Evolutionary conservation across 768 basidiomycete species (phyloP).

Genomic region (Lentinus brumalis): DNA sequence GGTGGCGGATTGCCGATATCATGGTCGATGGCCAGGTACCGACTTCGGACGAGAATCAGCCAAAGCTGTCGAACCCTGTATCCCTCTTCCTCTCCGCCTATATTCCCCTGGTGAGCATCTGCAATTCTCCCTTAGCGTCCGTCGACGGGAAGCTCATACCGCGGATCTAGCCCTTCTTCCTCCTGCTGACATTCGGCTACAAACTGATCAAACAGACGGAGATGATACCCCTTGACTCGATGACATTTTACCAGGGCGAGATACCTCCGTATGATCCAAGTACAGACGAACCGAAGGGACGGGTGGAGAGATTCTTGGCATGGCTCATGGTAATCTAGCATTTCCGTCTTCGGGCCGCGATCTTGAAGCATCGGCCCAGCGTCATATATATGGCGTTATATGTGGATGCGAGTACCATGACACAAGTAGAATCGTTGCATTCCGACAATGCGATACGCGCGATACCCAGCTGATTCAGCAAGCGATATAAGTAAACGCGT

Average conservation of each 20-base stretch:
- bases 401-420: too few species aligned
- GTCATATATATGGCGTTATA: too few species aligned
- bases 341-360: too few species aligned
- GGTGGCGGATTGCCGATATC: slow-evolving; percentile 25
- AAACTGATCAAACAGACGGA: slow-evolving; percentile 32
- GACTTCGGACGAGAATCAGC: neutral
- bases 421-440: too few species aligned
- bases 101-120: slow-evolving; percentile 26
- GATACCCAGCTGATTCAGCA: too few species aligned
- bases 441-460: too few species aligned
- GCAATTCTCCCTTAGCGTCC: too few species aligned
- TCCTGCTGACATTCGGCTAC: slow-evolving; percentile 30
- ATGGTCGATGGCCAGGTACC: slow-evolving; percentile 2
- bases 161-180: slow-evolving; percentile 25
- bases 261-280: neutral
- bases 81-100: slow-evolving; percentile 29
- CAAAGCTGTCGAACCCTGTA: slow-evolving; percentile 11
- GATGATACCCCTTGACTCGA: slow-evolving; percentile 26
- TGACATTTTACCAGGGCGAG: slow-evolving; percentile 22
- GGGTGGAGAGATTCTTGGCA: slow-evolving; percentile 12
- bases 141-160: too few species aligned
- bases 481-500: too few species aligned
- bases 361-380: too few species aligned
- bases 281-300: neutral
- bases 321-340: slow-evolving; percentile 16